Evolutionary conservation across 75 land plant species (phyloP).

Genomic region (Selaginella moellendorffii): DNA sequence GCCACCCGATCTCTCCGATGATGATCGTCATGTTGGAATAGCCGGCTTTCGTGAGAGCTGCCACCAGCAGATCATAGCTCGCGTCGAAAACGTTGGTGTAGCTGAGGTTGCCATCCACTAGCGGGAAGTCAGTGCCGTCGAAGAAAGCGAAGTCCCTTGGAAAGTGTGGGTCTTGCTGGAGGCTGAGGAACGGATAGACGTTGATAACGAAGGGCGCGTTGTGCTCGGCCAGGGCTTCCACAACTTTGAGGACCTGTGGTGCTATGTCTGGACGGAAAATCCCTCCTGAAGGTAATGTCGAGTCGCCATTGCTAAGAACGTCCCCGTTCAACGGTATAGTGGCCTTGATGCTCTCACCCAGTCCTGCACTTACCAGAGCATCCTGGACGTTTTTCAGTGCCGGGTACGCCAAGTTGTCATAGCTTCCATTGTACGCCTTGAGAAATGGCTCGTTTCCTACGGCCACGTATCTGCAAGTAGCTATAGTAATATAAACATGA

Average conservation of each 20-base stretch:
- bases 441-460: neutral
- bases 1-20: conserved; percentile 83
- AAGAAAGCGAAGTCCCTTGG: conserved; percentile 44
- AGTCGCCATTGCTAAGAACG: neutral
- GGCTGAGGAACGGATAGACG: conserved; percentile 52
- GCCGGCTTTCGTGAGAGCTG: conserved; percentile 40
- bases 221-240: conserved; percentile 32
- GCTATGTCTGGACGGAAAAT: conserved; percentile 58
- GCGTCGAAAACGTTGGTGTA: conserved; percentile 62
- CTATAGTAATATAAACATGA: too few species aligned
- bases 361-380: neutral
- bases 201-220: conserved; percentile 58
- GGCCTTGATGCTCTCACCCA: neutral
- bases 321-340: neutral
- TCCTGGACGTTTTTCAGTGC: neutral
- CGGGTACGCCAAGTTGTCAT: neutral
- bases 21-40: conserved; percentile 39
- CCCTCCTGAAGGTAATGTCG: conserved; percentile 44
- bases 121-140: conserved; percentile 28
- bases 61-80: conserved; percentile 45
- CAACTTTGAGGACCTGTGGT: conserved; percentile 36
- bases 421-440: neutral
- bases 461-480: neutral
- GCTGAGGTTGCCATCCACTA: conserved; percentile 33
- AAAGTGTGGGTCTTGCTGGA: conserved; percentile 31